These are phyloP conservation scores for Panicum miliaceum DNA, from an alignment of 176 grass and related monocot species.

Conservation along the genomic window DNA sequence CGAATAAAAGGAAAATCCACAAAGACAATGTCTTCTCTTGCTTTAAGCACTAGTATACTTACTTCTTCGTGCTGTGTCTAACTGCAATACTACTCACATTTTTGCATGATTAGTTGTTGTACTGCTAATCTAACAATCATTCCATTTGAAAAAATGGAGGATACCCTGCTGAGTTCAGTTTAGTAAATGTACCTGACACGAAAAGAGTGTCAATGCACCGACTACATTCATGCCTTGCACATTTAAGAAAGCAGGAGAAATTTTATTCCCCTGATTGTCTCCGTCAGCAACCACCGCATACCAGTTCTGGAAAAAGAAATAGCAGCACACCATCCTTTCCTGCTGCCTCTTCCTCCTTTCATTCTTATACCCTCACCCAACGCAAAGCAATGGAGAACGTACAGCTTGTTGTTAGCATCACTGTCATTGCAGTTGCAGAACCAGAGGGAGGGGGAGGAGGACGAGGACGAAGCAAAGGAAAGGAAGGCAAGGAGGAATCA, in stretches of 20 bases:
- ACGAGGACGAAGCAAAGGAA: not conserved
- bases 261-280: constrained; percentile 22
- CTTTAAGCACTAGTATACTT: constrained; percentile 22
- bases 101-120: constrained; percentile 12
- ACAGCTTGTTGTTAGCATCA: constrained; percentile 26
- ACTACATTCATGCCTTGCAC: not conserved
- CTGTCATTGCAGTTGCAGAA: constrained; percentile 18
- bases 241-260: constrained; percentile 40
- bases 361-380: constrained; percentile 45
- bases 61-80: not conserved
- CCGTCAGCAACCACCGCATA: constrained; percentile 64
- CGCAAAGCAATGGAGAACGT: constrained; percentile 22
- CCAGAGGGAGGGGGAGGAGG: constrained; percentile 14
- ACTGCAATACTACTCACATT: not conserved
- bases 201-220: constrained; percentile 17
- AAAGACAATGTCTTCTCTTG: constrained; percentile 17
- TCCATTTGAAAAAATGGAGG: not conserved
- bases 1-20: constrained; percentile 17
- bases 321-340: constrained; percentile 35
- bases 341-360: not conserved
- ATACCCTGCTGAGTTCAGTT: constrained; percentile 7
- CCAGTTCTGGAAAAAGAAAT: constrained; percentile 47
- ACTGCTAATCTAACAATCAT: not conserved
- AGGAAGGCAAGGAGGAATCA: not conserved
- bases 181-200: constrained; percentile 35